Percentiles rank a stretch among this genome's conserved stretches.
Conservation (phyloP, 75 land plant species). For the Pinus albicaulis region DNA sequence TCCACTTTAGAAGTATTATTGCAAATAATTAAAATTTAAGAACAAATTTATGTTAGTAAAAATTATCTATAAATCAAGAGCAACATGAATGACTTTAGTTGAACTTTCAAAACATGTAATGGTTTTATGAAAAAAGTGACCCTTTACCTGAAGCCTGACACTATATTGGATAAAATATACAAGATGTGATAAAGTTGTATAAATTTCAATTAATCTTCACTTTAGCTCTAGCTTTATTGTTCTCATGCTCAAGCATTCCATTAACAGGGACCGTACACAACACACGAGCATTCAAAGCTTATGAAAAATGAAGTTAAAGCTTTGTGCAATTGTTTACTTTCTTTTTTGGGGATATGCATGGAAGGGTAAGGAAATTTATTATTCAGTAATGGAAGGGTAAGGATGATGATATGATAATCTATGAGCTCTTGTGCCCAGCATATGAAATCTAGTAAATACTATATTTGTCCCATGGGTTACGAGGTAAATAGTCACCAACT, state of each 20-base stretch:
- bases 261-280: constrained; percentile 53
- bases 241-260: neutral
- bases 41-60: no score
- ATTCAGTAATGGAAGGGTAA: constrained; percentile 51
- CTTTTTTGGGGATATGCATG: constrained; percentile 83
- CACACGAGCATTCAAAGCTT: constrained; percentile 49
- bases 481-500: constrained; percentile 67
- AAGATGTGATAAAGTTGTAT: neutral
- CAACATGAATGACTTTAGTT: no score
- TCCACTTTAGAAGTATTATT: no score
- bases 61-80: no score
- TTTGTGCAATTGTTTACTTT: constrained; percentile 83
- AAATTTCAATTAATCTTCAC: constrained; percentile 53
- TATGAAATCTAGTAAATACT: constrained; percentile 63
- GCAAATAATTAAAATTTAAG: no score
- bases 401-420: constrained; percentile 49
- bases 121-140: no score
- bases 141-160: neutral
- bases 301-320: constrained; percentile 68
- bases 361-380: constrained; percentile 61
- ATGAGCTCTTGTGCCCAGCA: constrained; percentile 44
- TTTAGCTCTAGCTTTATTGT: neutral
- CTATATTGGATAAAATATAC: neutral
- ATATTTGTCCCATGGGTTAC: constrained; percentile 64
- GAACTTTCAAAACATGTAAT: no score